Base-by-base conservation (phyloP, 768 basidiomycete genomes). In the Kwoniella dejecticola region DNA sequence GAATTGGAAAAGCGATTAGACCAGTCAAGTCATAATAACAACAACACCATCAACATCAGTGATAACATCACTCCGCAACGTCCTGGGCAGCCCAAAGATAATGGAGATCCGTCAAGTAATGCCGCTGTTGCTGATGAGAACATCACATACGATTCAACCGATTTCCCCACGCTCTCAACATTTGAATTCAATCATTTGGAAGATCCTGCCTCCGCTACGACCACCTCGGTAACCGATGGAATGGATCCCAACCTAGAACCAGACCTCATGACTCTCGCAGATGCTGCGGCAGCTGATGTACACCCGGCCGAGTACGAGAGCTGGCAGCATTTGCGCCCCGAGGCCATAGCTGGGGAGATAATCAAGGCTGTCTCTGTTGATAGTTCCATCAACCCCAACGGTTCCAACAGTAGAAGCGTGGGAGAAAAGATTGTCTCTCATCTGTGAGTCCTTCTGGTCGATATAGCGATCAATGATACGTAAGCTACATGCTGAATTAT, bases 241-340 rank as follows among this genome's bases (percentile, higher is more conserved):
- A 46, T 21, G 6, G 53, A 29, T 27, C 38, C 15, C 15, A 8
- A 4, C 21, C 17, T 41, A 29, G 74, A 75, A 52, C 74, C 74
- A 27, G 71, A 75, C 36, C 42, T 75, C 23, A 75, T 75, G 74
- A 75, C 74, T 10, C 62, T 75, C 3, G 74, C 74, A 17, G 68
- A 75, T 47, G 74, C 74, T 21, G 74, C 74, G 4, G 71, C 63
- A 17, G 68, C 59, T 3, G 69, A 70, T 52, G 41, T 49, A n/a
- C n/a, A n/a, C 6, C 42, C 8, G 23, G 49, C 27, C n/a, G 38
- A 24, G 7, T 26, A 53, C 19, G 40, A 24, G 8, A 49, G 62
- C 1, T 75, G 74, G 74, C 70, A 68, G 13, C 53, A 56, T 2
- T 45, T 72, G 60, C 31, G 57, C 3, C 44, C 60, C 12, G 71